A percentile compares a stretch with the other conserved stretches of the same genome.
These are phyloP conservation scores for Sphenostylis stenocarpa DNA, from an alignment of 306 rosid species.

Conservation along the genomic window DNA sequence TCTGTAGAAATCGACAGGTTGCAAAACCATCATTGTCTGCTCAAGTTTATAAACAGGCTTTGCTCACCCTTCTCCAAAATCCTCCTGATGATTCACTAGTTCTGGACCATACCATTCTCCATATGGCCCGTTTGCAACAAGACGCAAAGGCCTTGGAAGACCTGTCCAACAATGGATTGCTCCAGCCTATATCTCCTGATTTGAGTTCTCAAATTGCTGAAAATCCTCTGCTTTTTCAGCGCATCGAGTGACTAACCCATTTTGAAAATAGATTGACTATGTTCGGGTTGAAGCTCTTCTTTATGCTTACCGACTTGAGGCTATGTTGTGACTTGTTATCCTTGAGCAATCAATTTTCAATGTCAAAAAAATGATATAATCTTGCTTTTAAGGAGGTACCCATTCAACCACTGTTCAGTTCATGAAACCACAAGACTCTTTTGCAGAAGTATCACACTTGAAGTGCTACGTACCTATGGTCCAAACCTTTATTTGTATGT, in stretches of 20 bases:
- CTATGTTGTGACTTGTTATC: neutral
- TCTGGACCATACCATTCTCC: constrained; percentile 63
- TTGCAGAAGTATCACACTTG: constrained; percentile 20
- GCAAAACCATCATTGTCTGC: constrained; percentile 65
- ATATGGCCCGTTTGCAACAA: constrained; percentile 58
- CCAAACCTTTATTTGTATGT: constrained; percentile 2
- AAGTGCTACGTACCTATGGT: neutral
- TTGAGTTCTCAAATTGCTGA: constrained; percentile 52
- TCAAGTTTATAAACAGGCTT: constrained; percentile 62
- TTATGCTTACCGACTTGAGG: constrained; percentile 1
- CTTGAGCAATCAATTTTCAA: constrained; percentile 16
- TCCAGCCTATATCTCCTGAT: constrained; percentile 60
- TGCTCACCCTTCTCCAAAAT: constrained; percentile 62
- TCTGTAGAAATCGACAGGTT: constrained; percentile 59
- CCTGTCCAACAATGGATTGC: constrained; percentile 60
- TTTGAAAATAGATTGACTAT: constrained; percentile 15
- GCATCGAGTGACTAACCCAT: constrained; percentile 32
- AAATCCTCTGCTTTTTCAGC: constrained; percentile 46
- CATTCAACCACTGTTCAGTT: neutral
- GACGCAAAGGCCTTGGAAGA: constrained; percentile 67
- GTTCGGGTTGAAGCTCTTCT: constrained; percentile 14
- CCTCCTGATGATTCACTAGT: constrained; percentile 71
- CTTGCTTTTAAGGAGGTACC: neutral
- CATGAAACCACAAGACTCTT: neutral
- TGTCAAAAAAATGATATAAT: neutral